These are phyloP conservation scores for Wallacemonas collosoma DNA, from an alignment of 208 protist species.

Conservation along the genomic window DNA sequence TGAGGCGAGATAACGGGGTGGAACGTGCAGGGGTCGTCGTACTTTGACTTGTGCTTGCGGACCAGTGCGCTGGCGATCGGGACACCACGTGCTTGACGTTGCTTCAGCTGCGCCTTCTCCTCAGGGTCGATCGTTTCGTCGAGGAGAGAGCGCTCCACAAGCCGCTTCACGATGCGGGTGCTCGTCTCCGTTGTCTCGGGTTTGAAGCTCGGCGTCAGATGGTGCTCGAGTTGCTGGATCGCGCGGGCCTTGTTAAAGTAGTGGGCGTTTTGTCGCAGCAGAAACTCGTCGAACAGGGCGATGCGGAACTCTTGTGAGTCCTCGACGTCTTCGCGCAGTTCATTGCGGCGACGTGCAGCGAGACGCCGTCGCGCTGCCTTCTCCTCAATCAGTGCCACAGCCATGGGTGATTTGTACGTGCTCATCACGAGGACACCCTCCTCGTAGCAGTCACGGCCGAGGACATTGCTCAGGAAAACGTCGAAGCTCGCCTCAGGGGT, in stretches of 20 bases:
- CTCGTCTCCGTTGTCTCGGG: slow-evolving; percentile 56
- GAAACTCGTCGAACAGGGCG: slow-evolving; percentile 77
- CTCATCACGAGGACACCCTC: slow-evolving; percentile 38
- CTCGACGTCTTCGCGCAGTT: slow-evolving; percentile 17
- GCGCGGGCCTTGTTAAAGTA: slow-evolving; percentile 44
- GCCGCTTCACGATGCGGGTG: slow-evolving; percentile 45
- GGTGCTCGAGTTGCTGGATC: slow-evolving; percentile 42
- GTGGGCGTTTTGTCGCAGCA: slow-evolving; percentile 71
- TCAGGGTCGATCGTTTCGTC: slow-evolving; percentile 30
- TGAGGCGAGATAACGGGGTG: slow-evolving; percentile 50
- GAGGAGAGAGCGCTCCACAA: slow-evolving; percentile 52
- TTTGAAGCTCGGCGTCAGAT: slow-evolving; percentile 66
- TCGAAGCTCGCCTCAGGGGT: slow-evolving; percentile 35
- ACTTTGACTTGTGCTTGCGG: slow-evolving; percentile 63
- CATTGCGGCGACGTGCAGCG: background rate
- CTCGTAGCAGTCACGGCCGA: slow-evolving; percentile 35
- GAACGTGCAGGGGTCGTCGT: slow-evolving; percentile 77
- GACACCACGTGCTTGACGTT: slow-evolving; percentile 30
- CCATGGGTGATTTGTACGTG: slow-evolving; percentile 65
- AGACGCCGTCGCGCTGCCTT: slow-evolving; percentile 6
- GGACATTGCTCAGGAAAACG: slow-evolving; percentile 58
- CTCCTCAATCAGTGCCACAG: slow-evolving; percentile 45
- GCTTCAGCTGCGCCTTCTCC: slow-evolving; percentile 29
- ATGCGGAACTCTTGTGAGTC: slow-evolving; percentile 40
- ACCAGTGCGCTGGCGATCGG: slow-evolving; percentile 43